Conservation (phyloP, 495 filamentous ascomycete species). For the Penicillium chermesinum region DNA sequence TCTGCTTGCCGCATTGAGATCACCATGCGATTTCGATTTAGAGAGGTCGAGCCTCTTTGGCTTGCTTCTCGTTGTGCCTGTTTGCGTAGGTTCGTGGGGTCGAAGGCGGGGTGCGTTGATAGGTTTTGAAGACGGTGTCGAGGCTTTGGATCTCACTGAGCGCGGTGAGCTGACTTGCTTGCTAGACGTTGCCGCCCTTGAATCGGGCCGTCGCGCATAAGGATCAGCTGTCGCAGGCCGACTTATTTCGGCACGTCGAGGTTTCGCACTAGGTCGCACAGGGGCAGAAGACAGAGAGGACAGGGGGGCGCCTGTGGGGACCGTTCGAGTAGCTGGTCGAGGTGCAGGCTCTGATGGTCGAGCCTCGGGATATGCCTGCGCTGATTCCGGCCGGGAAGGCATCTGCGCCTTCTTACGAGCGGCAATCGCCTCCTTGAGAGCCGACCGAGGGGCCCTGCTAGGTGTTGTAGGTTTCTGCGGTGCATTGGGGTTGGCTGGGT, state of each 20-base stretch:
- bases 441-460: constrained; percentile 50
- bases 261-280: constrained; percentile 47
- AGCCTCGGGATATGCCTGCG: constrained; percentile 50
- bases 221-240: constrained; percentile 58
- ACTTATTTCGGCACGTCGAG: constrained; percentile 43
- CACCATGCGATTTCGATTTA: constrained; percentile 27
- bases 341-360: constrained; percentile 40
- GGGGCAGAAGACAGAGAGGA: constrained; percentile 56
- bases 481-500: constrained; percentile 72
- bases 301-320: constrained; percentile 28
- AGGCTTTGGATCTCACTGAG: constrained; percentile 25
- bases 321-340: constrained; percentile 24
- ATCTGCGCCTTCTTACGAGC: constrained; percentile 68
- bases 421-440: constrained; percentile 73
- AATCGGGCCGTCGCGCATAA: constrained; percentile 39
- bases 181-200: constrained; percentile 28
- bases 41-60: constrained; percentile 38
- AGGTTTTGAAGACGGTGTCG: constrained; percentile 27
- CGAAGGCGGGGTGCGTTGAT: constrained; percentile 27
- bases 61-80: constrained; percentile 28
- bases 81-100: constrained; percentile 21
- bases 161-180: constrained; percentile 41
- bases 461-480: constrained; percentile 32
- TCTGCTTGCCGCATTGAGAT: constrained; percentile 23
- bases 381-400: constrained; percentile 68